Conservation (phyloP, 2,329 filamentous ascomycete species). For the Colletotrichum plurivorum region DNA sequence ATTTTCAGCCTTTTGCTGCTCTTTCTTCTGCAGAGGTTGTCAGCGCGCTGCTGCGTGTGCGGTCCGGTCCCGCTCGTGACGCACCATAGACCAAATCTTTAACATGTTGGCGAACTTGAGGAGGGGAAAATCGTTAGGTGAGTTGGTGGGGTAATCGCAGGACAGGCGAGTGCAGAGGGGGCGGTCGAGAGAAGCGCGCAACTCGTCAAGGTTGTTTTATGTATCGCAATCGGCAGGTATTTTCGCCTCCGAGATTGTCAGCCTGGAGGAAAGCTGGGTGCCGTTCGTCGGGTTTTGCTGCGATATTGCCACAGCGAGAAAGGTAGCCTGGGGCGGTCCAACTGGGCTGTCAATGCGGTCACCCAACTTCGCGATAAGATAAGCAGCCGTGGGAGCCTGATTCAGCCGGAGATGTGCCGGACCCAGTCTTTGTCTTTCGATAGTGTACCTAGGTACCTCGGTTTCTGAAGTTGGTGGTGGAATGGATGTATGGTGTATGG, state of each 20-base stretch:
- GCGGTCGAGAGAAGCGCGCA: not conserved
- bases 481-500: not conserved
- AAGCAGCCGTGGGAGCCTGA: not conserved
- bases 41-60: not conserved
- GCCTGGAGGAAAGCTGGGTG: not conserved
- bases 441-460: not conserved
- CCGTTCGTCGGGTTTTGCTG: conserved; percentile 9
- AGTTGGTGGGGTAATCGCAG: conserved; percentile 27
- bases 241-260: not conserved
- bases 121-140: conserved; percentile 22
- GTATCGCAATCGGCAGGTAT: not conserved
- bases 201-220: not conserved
- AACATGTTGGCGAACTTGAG: conserved; percentile 77
- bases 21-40: conserved; percentile 79
- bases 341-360: conserved; percentile 41
- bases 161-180: not conserved
- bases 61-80: conserved; percentile 43
- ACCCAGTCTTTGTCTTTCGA: conserved; percentile 3
- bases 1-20: conserved; percentile 94
- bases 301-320: conserved; percentile 36
- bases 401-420: conserved; percentile 36
- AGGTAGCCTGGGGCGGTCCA: conserved; percentile 24
- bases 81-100: conserved; percentile 99
- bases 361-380: conserved; percentile 39
- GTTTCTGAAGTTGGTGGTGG: not conserved